phyloP scores from a whole-genome alignment of 345 rosid genomes.

The Populus pruinosa region DNA sequence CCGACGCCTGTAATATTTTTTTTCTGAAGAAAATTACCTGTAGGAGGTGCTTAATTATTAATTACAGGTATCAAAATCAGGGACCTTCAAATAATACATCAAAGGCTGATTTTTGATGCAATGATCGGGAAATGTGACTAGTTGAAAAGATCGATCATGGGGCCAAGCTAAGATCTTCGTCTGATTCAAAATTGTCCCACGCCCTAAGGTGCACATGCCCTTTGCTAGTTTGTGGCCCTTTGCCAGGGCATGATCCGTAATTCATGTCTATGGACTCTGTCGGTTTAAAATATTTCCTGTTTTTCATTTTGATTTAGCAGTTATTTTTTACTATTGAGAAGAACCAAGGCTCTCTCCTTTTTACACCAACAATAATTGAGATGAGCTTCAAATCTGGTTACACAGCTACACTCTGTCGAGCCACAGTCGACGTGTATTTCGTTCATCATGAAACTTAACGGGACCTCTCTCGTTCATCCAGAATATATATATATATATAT shows the following conservation, averaged over 20 bases:
- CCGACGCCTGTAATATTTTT: no score
- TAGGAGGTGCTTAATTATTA: no score
- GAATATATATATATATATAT: no score
- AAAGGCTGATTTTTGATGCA: not conserved
- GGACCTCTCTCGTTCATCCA: no score
- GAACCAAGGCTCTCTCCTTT: not conserved
- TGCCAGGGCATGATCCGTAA: conserved; percentile 46
- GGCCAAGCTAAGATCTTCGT: conserved; percentile 28
- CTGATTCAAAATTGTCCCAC: conserved; percentile 47
- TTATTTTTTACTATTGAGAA: not conserved
- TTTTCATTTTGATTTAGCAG: not conserved
- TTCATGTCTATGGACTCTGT: conserved; percentile 20
- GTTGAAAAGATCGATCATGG: conserved; percentile 28
- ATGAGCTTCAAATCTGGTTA: not conserved
- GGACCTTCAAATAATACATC: conserved; percentile 4
- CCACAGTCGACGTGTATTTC: not conserved
- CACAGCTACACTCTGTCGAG: not conserved
- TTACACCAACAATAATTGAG: not conserved
- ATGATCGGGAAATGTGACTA: conserved; percentile 20
- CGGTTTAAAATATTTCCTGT: not conserved
- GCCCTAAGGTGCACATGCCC: conserved; percentile 44
- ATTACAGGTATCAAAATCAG: not conserved
- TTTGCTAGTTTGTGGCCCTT: conserved; percentile 50
- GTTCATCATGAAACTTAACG: no score
- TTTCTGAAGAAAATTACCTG: no score